These are phyloP conservation scores for Trichoderma sp. DNA, from an alignment of 2,329 filamentous ascomycete species.

Conservation along the genomic window DNA sequence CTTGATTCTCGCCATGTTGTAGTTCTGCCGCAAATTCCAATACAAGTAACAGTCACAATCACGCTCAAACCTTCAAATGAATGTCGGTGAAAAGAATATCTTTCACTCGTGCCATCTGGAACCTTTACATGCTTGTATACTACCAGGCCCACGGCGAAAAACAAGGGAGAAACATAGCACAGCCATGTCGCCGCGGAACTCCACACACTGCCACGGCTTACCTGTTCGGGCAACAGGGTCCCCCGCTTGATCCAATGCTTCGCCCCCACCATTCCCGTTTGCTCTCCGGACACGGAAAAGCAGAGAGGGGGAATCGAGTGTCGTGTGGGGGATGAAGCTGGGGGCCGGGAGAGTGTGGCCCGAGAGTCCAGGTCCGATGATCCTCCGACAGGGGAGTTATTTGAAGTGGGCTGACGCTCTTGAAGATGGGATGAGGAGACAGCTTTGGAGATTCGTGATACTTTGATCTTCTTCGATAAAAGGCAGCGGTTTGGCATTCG, in stretches of 20 bases:
- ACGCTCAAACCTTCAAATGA: background rate
- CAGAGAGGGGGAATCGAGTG: background rate
- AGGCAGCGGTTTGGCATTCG: background rate
- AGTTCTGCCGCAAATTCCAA: background rate
- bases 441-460: background rate
- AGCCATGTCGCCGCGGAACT: conserved; percentile 4
- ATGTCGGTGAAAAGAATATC: background rate
- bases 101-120: background rate
- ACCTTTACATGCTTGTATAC: conserved; percentile 7
- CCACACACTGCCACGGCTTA: background rate
- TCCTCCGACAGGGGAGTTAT: background rate
- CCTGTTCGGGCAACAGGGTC: background rate
- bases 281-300: conserved; percentile 14
- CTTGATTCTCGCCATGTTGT: conserved; percentile 36
- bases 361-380: conserved; percentile 1
- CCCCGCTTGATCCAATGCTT: background rate
- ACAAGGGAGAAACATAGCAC: conserved; percentile 11
- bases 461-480: background rate
- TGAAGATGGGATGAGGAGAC: conserved; percentile 1
- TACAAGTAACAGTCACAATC: background rate
- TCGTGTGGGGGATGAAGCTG: conserved; percentile 2
- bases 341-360: conserved; percentile 3
- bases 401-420: conserved; percentile 14
- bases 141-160: conserved; percentile 9
- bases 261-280: background rate